A percentile compares a stretch with the other conserved stretches of the same genome.
phyloP scores from a whole-genome alignment of 208 protist species.

The Angomonas deanei region DNA sequence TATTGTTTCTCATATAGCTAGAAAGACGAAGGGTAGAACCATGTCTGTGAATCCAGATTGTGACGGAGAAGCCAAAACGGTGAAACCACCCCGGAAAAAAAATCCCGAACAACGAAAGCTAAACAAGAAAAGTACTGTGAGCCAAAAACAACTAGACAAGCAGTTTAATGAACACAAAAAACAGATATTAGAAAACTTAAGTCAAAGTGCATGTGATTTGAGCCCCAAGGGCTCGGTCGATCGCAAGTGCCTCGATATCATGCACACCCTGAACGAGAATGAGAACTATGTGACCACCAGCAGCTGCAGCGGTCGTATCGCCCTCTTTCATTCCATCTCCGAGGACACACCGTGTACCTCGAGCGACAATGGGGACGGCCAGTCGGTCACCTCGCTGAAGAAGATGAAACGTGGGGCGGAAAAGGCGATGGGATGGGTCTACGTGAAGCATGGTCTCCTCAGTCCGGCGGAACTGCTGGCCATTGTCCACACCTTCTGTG shows the following conservation, averaged over 20 bases:
- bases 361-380: neutral
- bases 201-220: slow-evolving; percentile 61
- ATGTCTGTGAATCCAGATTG: neutral
- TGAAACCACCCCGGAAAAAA: slow-evolving; percentile 29
- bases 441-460: slow-evolving; percentile 78
- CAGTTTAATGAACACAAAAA: slow-evolving; percentile 72
- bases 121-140: neutral
- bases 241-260: slow-evolving; percentile 63
- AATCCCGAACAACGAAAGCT: neutral
- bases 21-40: neutral
- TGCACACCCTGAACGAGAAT: slow-evolving; percentile 68
- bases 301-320: slow-evolving; percentile 86
- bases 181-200: slow-evolving; percentile 52
- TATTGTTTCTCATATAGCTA: neutral
- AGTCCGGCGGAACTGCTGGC: slow-evolving; percentile 42
- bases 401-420: slow-evolving; percentile 56
- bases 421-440: slow-evolving; percentile 72
- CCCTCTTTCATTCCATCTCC: slow-evolving; percentile 69
- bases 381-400: slow-evolving; percentile 1
- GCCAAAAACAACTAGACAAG: slow-evolving; percentile 45
- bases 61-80: slow-evolving; percentile 3
- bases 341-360: neutral
- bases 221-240: slow-evolving; percentile 49
- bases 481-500: slow-evolving; percentile 60
- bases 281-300: slow-evolving; percentile 82